Conservation (phyloP, 108 stramenopile genomes). For the Seminavis robusta region DNA sequence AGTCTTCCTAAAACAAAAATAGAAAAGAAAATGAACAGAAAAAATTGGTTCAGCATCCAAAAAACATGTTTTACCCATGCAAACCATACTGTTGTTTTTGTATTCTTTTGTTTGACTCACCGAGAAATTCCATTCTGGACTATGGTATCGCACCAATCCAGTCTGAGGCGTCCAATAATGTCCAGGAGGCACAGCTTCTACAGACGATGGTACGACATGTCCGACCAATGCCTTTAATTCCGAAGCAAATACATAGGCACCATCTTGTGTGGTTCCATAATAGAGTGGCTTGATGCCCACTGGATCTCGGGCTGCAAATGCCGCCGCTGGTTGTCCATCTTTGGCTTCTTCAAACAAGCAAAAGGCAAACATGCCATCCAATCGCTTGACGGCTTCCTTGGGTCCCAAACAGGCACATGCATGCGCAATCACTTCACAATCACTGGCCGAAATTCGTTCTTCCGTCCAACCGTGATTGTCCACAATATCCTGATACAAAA, state of each 20-base stretch:
- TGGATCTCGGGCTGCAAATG: slow-evolving; percentile 68
- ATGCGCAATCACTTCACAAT: slow-evolving; percentile 77
- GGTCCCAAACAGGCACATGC: slow-evolving; percentile 53
- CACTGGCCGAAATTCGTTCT: slow-evolving; percentile 39
- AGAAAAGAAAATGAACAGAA: neutral
- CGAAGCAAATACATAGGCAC: slow-evolving; percentile 48
- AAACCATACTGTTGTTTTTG: neutral
- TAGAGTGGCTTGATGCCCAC: slow-evolving; percentile 81
- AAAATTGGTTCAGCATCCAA: no score
- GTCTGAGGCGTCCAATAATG: slow-evolving; percentile 76
- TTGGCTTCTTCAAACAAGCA: slow-evolving; percentile 54
- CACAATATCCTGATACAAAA: slow-evolving; percentile 42
- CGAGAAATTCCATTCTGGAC: slow-evolving; percentile 66
- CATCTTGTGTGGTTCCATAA: slow-evolving; percentile 39
- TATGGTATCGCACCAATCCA: slow-evolving; percentile 57
- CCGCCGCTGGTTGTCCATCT: slow-evolving; percentile 25
- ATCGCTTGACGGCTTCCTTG: slow-evolving; percentile 32
- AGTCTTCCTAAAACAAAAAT: slow-evolving; percentile 28
- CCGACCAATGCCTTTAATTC: slow-evolving; percentile 75
- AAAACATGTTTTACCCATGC: no score
- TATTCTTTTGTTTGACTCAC: slow-evolving; percentile 9
- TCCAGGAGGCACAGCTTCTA: slow-evolving; percentile 58
- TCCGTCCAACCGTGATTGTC: slow-evolving; percentile 44
- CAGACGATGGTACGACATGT: slow-evolving; percentile 45
- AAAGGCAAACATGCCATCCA: slow-evolving; percentile 83